Evolutionary conservation across 257 asterid genomes (phyloP).

Genomic region (Jacaranda copaia): DNA sequence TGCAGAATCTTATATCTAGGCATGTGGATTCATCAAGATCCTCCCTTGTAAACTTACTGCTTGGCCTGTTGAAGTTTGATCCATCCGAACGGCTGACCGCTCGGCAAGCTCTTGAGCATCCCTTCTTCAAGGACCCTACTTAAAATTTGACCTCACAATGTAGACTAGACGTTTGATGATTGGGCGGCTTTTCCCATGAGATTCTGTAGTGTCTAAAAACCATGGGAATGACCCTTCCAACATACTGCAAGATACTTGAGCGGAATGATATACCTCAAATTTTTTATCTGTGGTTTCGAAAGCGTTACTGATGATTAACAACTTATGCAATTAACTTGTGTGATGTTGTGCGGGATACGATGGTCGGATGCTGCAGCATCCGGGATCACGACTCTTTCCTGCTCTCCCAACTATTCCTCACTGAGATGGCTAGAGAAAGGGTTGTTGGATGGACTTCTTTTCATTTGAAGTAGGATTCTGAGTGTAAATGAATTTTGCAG

Average conservation of each 20-base stretch:
- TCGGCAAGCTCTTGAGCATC: constrained; percentile 68
- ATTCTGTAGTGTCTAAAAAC: not conserved
- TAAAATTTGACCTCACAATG: constrained; percentile 24
- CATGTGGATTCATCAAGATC: constrained; percentile 50
- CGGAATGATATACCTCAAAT: not conserved
- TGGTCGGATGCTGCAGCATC: not conserved
- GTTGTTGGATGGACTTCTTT: not conserved
- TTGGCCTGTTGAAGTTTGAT: constrained; percentile 68
- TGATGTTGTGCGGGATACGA: not conserved
- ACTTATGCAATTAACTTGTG: not conserved
- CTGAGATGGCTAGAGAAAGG: not conserved
- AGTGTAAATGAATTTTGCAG: not conserved
- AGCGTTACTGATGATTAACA: not conserved
- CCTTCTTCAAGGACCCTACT: constrained; percentile 61
- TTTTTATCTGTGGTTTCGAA: not conserved
- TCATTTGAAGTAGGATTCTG: not conserved
- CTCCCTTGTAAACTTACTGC: constrained; percentile 58
- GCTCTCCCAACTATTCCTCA: no score
- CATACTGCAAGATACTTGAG: not conserved
- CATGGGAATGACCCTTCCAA: not conserved
- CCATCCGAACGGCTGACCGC: constrained; percentile 73
- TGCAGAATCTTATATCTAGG: constrained; percentile 64
- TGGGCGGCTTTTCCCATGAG: not conserved
- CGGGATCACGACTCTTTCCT: no score
- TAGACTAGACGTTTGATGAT: not conserved